Evolutionary conservation across 164 flowering plant genomes (phyloP).

Genomic region (Vitis riparia): DNA sequence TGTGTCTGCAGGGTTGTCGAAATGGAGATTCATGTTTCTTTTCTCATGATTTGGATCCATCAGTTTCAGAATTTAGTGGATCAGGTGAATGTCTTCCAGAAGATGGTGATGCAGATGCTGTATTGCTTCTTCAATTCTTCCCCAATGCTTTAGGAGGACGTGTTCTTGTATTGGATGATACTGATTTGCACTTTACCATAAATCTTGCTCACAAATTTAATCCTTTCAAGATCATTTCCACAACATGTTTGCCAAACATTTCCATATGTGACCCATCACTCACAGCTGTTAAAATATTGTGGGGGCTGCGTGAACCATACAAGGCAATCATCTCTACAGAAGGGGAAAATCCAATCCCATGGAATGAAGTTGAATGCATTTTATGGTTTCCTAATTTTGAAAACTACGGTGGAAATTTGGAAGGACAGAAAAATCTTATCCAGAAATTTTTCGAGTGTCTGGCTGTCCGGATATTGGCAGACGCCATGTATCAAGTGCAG

Average conservation of each 20-base stretch:
- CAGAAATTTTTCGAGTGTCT: constrained; percentile 67
- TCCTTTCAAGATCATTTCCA: constrained; percentile 53
- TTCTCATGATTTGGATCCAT: constrained; percentile 55
- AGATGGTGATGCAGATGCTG: constrained; percentile 39
- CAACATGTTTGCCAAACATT: constrained; percentile 42
- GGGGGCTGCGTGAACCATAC: constrained; percentile 53
- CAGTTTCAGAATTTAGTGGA: constrained; percentile 21
- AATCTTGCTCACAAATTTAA: constrained; percentile 41
- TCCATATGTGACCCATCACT: constrained; percentile 39
- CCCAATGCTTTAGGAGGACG: constrained; percentile 49
- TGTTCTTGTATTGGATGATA: constrained; percentile 73
- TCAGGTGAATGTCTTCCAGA: constrained; percentile 53
- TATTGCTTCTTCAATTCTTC: constrained; percentile 42
- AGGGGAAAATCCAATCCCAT: constrained; percentile 42
- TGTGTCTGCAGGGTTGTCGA: constrained; percentile 80
- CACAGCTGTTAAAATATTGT: constrained; percentile 37
- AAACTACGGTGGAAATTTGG: constrained; percentile 32
- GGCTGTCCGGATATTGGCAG: constrained; percentile 68
- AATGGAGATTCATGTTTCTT: constrained; percentile 74
- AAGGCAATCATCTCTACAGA: constrained; percentile 40
- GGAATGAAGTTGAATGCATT: constrained; percentile 63
- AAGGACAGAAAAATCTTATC: constrained; percentile 38
- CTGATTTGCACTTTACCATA: constrained; percentile 53
- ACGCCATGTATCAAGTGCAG: constrained; percentile 51
- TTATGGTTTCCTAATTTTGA: constrained; percentile 74